Conservation (phyloP, 2,329 filamentous ascomycete species). For the Niveomyces coronatus region DNA sequence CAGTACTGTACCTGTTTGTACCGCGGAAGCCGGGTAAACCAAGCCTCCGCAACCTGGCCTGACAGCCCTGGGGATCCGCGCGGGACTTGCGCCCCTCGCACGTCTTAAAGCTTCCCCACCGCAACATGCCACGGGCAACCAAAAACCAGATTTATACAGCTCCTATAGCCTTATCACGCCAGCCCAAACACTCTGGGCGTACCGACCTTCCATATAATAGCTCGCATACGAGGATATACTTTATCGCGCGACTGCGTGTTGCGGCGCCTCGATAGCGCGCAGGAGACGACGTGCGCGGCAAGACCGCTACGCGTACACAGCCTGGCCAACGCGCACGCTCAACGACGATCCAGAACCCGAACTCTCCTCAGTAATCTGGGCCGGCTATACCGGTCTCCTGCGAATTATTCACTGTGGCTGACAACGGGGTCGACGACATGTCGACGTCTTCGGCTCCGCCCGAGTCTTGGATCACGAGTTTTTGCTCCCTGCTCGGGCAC, state of each 20-base stretch:
- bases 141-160: constrained; percentile 8
- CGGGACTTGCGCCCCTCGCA: constrained; percentile 8
- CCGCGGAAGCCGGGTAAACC: constrained; percentile 10
- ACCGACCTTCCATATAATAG: not conserved
- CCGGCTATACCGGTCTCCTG: no score
- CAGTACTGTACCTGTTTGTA: no score
- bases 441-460: constrained; percentile 50
- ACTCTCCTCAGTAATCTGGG: no score
- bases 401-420: no score
- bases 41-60: constrained; percentile 5
- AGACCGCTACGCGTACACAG: constrained; percentile 4
- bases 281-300: constrained; percentile 7
- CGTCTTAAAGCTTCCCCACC: no score
- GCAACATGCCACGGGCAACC: constrained; percentile 10
- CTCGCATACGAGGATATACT: constrained; percentile 2
- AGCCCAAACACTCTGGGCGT: not conserved
- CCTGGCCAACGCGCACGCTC: not conserved
- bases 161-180: constrained; percentile 9
- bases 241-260: not conserved
- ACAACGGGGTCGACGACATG: constrained; percentile 39
- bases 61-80: constrained; percentile 1
- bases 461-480: constrained; percentile 97
- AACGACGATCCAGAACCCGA: not conserved
- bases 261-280: not conserved
- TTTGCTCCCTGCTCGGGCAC: constrained; percentile 89